Base-by-base conservation (phyloP, 306 rosid genomes). In the Citrullus amarus region DNA sequence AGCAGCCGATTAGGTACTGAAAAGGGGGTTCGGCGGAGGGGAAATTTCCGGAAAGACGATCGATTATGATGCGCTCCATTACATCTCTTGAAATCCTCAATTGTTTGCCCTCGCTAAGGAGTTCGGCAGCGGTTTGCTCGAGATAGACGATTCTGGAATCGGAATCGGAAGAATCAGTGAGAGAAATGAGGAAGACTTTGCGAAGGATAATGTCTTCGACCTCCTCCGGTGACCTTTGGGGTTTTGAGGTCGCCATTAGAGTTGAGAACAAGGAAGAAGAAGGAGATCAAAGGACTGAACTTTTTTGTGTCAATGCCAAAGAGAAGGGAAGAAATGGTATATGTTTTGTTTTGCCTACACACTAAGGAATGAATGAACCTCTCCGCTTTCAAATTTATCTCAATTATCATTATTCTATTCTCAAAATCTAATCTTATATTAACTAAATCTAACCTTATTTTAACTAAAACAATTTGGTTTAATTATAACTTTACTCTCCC, bases 131-230 rank as follows among this genome's bases (percentile, higher is more conserved):
- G 25, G 98, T 87, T 80, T 81, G 54, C 79, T 91, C 99, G 77
- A 96, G 46, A 85, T 92, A 93, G 18, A 89, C 86, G 80, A 89
- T 60, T 74, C 94, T 81, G 1, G 93, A 57, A 74, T 90, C 92
- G 60, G 86, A 63, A 10, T 73, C 84, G 46, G 81, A 6, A 2
- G 82, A 25, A 67, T 77, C 86, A 51, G 81, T 83, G 78, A 96
- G 90, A 41, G 97, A 84, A 1, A 93, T 91, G 13, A 88, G 89
- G 73, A 96, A 96, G 69, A 92, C 88, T 84, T 88, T 96, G 12
- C 97, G 86, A 77, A 96, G 90, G 79, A 96, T 88, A 32, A 91
- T 91, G 82, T 93, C 98, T 75, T 96, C 99, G 56, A 96, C 81
- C 83, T 91, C 93, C 77, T 90, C 88, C 6, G 87, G 89, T 17